These are phyloP conservation scores for Colletotrichum salicis DNA, from an alignment of 2,329 filamentous ascomycete genomes.

Conservation along the genomic window DNA sequence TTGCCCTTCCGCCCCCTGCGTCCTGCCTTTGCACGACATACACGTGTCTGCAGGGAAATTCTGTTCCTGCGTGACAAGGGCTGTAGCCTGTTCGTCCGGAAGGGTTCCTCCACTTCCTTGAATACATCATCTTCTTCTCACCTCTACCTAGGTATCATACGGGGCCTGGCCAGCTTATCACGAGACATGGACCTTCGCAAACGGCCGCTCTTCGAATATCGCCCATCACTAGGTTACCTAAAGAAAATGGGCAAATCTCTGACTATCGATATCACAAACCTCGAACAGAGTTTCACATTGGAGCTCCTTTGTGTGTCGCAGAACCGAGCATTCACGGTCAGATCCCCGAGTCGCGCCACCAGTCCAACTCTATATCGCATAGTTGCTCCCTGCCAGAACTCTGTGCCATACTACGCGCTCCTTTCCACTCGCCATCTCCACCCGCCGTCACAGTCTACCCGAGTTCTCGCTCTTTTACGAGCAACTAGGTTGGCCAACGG, in stretches of 20 bases:
- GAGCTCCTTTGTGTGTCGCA: not conserved
- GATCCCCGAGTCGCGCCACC: conserved; percentile 15
- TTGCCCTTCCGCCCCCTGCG: not conserved
- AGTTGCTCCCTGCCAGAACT: not conserved
- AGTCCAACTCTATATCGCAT: conserved; percentile 22
- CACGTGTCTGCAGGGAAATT: conserved; percentile 4
- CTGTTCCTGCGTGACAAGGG: not conserved
- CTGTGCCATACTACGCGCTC: not conserved
- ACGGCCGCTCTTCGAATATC: conserved; percentile 15
- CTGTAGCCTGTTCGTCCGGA: not conserved
- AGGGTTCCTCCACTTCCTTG: not conserved
- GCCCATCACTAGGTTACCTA: not conserved
- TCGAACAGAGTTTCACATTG: conserved; percentile 1
- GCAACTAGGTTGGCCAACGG: not conserved
- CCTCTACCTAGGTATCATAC: not conserved
- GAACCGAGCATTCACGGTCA: not conserved
- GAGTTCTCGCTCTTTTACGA: not conserved
- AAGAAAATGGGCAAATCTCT: not conserved
- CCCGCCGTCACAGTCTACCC: not conserved
- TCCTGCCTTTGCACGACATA: not conserved
- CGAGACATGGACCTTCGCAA: conserved; percentile 11
- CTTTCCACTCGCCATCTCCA: not conserved
- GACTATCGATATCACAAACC: not conserved
- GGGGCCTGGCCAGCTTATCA: not conserved
- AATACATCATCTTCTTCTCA: not conserved